Conservation (phyloP, 2,329 filamentous ascomycete genomes). For the Shiraia bambusicola region DNA sequence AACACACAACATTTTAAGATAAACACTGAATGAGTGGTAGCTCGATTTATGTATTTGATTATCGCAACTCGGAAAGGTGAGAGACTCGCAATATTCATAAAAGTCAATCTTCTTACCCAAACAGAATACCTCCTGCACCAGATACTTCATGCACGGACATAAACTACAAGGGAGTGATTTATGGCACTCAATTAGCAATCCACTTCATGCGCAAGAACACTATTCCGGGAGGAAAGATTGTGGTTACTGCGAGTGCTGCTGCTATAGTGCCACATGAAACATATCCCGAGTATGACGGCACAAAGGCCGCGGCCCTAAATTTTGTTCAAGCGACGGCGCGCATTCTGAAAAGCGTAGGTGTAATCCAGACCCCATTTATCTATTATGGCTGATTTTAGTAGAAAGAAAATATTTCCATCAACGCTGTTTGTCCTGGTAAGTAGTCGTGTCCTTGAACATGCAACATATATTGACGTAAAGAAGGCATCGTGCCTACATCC, state of each 20-base stretch:
- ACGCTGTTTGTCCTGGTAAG: constrained; percentile 48
- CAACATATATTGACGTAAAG: background rate
- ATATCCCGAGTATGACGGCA: constrained; percentile 54
- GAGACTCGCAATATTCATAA: background rate
- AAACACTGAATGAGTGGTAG: constrained; percentile 10
- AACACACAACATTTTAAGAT: background rate
- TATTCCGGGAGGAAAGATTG: constrained; percentile 48
- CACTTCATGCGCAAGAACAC: constrained; percentile 58
- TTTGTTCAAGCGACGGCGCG: constrained; percentile 26
- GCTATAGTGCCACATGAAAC: constrained; percentile 49
- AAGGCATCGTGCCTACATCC: constrained; percentile 49
- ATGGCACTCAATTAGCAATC: constrained; percentile 53
- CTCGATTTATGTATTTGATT: constrained; percentile 50
- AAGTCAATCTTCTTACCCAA: constrained; percentile 3
- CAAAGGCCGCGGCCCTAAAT: constrained; percentile 50
- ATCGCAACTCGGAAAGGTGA: constrained; percentile 31
- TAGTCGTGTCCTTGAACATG: background rate
- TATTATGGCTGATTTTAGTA: constrained; percentile 8
- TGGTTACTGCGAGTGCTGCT: constrained; percentile 49
- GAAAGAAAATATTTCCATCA: constrained; percentile 54
- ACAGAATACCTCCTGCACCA: constrained; percentile 48
- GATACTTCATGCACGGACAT: constrained; percentile 51
- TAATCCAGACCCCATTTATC: background rate
- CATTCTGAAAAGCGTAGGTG: constrained; percentile 22
- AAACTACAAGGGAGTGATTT: constrained; percentile 56